Evolutionary conservation across 331 rosid species (phyloP), one percentile per base, ranked within the genome.

Genomic region (Spiraea crenata): DNA sequence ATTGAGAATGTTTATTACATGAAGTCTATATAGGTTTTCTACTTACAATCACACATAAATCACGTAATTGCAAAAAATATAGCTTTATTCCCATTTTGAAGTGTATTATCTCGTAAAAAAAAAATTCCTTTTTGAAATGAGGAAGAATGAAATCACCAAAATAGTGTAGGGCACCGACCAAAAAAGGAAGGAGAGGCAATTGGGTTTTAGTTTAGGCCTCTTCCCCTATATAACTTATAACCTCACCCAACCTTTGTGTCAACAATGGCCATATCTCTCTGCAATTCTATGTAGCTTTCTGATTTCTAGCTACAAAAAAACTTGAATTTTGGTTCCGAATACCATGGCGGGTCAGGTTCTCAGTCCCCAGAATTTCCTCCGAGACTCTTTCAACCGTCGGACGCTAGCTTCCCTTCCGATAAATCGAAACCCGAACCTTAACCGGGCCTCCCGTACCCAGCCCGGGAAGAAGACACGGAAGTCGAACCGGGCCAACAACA

Each of bases 321-420:
- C 46, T 20, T 1, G 25, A 17, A 41, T 57, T 57, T 37, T 12
- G 4, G 57, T 31, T 45, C 51, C 20, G 5, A 9, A 8, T 6
- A 6, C 7, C n/a, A 81, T 84, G 86, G 70, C 73, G 44, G 78
- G 78, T 8, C 83, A 58, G 12, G 79, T 84, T 50, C 74, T 82
- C 6, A 66, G 71, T 19, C 84, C 87, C 0, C 84, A 65, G 0
- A 77, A 80, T 60, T 74, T 72, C 66, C 54, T 77, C 17, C 55
- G 15, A 8, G 31, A 49, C 2, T 14, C 76, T 0, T 14, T 71
- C 1, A 12, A 61, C 1, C 42, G 16, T 6, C 56, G 50, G 12
- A 14, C 69, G 4, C 54, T 72, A 4, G 5, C 25, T 14, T 16
- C 62, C 37, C 31, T 1, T 25, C 31, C 31, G 31, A 25, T 25